Percentiles rank a stretch among this genome's conserved stretches.
These are phyloP conservation scores for Misopates orontium DNA, from an alignment of 257 asterid genomes.

Conservation along the genomic window DNA sequence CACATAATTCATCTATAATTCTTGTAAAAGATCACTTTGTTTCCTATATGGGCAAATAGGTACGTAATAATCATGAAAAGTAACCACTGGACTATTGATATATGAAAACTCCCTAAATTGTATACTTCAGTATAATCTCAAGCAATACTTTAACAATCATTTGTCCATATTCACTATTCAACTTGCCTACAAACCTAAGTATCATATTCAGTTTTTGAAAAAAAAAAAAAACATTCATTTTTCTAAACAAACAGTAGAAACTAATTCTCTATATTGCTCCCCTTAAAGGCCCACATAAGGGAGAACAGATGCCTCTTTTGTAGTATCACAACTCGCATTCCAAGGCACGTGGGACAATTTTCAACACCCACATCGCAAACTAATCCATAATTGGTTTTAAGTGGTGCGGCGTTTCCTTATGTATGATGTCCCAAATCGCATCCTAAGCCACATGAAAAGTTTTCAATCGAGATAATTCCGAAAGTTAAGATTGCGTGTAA, in stretches of 20 bases:
- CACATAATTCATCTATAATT: too few relatives aligned
- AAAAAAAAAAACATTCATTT: not conserved
- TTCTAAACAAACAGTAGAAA: not conserved
- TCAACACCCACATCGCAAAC: too few relatives aligned
- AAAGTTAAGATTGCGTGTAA: not conserved
- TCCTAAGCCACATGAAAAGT: too few relatives aligned
- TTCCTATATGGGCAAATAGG: not conserved
- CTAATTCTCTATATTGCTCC: too few relatives aligned
- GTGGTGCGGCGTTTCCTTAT: too few relatives aligned
- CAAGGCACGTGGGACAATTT: too few relatives aligned
- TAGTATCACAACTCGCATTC: too few relatives aligned
- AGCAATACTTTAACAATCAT: slow-evolving; percentile 1
- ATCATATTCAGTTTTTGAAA: not conserved
- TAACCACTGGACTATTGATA: not conserved
- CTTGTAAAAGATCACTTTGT: too few relatives aligned
- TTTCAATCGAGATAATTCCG: not conserved
- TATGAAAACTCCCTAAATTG: not conserved
- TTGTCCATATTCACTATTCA: not conserved
- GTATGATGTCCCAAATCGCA: too few relatives aligned
- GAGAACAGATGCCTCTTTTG: too few relatives aligned
- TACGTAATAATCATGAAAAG: not conserved
- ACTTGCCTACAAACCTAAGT: slow-evolving; percentile 3
- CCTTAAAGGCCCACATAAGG: too few relatives aligned
- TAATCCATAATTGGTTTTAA: too few relatives aligned
- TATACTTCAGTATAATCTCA: not conserved